Evolutionary conservation across 129 eudicot genomes (phyloP).

Genomic region (Flaveria linearis): DNA sequence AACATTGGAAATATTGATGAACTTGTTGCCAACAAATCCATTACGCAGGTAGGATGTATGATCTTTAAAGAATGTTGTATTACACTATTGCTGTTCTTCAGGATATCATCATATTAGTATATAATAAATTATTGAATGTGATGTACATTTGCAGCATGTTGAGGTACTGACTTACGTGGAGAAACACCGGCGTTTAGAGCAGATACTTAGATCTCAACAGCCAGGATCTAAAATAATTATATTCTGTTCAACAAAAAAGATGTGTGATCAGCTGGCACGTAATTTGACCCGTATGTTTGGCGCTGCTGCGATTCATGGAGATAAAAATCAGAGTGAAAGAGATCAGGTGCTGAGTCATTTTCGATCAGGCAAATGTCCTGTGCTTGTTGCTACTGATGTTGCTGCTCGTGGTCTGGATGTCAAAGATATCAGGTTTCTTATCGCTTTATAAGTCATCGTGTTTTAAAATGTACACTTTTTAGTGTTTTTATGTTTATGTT

Average conservation of each 20-base stretch:
- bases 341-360: slow-evolving; percentile 84
- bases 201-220: slow-evolving; percentile 89
- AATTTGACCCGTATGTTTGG: slow-evolving; percentile 68
- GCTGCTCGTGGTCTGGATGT: slow-evolving; percentile 98
- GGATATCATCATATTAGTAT: slow-evolving; percentile 5
- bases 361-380: slow-evolving; percentile 79
- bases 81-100: neutral
- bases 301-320: slow-evolving; percentile 98
- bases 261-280: slow-evolving; percentile 93
- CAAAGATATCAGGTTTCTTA: slow-evolving; percentile 83
- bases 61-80: neutral
- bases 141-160: slow-evolving; percentile 53
- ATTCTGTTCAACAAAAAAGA: slow-evolving; percentile 92
- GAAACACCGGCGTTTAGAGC: slow-evolving; percentile 73
- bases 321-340: slow-evolving; percentile 87
- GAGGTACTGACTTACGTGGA: slow-evolving; percentile 70
- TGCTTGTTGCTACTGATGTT: slow-evolving; percentile 97
- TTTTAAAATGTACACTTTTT: neutral
- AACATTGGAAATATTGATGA: slow-evolving; percentile 90
- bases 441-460: neutral
- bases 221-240: slow-evolving; percentile 90
- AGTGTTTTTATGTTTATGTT: slow-evolving; percentile 7
- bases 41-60: slow-evolving; percentile 64
- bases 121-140: slow-evolving; percentile 5
- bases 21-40: slow-evolving; percentile 95